Conservation (phyloP, 352 stramenopile genomes). For the Pythium oligandrum region DNA sequence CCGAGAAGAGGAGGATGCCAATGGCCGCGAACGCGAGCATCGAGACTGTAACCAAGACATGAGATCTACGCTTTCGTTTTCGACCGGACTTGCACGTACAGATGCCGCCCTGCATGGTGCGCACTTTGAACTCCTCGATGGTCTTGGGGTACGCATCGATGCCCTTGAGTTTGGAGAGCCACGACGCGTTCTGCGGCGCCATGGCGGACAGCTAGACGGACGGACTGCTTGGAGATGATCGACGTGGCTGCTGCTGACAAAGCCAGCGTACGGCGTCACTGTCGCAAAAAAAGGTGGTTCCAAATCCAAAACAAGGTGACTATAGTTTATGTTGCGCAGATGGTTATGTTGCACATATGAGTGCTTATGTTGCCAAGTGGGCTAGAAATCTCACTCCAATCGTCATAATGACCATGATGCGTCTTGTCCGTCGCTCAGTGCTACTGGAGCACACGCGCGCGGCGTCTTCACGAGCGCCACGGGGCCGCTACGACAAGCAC, state of each 20-base stretch:
- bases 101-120: constrained; percentile 74
- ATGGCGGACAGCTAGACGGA: constrained; percentile 1
- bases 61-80: not conserved
- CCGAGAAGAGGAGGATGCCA: constrained; percentile 55
- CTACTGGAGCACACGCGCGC: no score
- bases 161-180: constrained; percentile 30
- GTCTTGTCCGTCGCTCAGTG: no score
- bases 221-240: no score
- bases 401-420: no score
- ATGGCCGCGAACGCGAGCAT: constrained; percentile 68
- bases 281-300: no score
- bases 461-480: no score
- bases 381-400: no score
- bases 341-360: not conserved
- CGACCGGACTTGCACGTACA: constrained; percentile 29
- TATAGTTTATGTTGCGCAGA: constrained; percentile 1
- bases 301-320: constrained; percentile 11
- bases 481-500: no score
- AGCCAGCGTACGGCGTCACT: no score
- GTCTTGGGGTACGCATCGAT: constrained; percentile 86
- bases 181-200: constrained; percentile 17
- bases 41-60: constrained; percentile 36
- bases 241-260: no score
- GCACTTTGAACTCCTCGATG: constrained; percentile 87
- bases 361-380: no score